Conservation (phyloP, 1,284 basidiomycete genomes). For the Malassezia psittaci region DNA sequence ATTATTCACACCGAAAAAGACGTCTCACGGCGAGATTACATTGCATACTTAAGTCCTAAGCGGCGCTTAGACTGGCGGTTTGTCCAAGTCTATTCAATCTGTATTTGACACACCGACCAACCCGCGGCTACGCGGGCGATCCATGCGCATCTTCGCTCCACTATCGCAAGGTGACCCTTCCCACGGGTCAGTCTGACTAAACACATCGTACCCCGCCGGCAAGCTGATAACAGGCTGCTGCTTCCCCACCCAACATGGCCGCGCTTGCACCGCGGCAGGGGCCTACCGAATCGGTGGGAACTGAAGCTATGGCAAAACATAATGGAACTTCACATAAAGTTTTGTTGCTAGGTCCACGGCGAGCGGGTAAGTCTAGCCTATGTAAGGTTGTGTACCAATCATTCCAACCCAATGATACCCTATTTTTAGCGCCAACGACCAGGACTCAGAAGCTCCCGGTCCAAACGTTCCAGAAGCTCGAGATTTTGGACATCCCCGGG, state of each 20-base stretch:
- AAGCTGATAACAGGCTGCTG: background rate
- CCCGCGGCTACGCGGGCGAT: no score
- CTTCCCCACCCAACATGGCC: background rate
- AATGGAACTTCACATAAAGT: constrained; percentile 1
- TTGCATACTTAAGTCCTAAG: no score
- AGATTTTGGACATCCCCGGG: constrained; percentile 91
- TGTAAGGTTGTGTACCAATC: constrained; percentile 81
- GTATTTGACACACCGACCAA: no score
- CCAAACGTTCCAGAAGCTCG: constrained; percentile 79
- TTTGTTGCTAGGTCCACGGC: constrained; percentile 18
- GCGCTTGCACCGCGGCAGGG: background rate
- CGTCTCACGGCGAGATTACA: no score
- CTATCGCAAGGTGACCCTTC: background rate
- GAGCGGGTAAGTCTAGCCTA: constrained; percentile 87
- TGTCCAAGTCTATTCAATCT: no score
- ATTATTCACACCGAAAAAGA: no score
- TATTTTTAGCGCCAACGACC: constrained; percentile 64
- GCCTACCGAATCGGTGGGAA: background rate
- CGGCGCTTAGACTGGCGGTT: no score
- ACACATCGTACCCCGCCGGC: background rate
- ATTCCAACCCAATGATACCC: constrained; percentile 71
- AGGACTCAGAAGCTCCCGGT: constrained; percentile 20
- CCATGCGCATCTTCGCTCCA: no score
- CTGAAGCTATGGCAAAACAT: background rate
- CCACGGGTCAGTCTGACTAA: background rate